Evolutionary conservation across 352 stramenopile genomes (phyloP).

Genomic region (Phytophthora aleatoria): DNA sequence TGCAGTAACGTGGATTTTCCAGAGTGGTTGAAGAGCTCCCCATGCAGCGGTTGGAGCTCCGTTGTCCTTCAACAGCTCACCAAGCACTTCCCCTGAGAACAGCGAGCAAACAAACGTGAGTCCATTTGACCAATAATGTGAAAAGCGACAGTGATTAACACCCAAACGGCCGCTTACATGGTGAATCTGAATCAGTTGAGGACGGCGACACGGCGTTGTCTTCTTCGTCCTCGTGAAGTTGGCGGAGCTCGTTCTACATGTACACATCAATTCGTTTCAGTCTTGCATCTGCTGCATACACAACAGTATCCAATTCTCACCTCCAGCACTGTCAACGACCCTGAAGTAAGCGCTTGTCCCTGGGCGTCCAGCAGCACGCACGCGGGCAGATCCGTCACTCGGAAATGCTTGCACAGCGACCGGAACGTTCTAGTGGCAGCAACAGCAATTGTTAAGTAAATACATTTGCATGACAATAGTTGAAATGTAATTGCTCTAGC

Average conservation of each 20-base stretch:
- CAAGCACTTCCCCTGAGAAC: slow-evolving; percentile 27
- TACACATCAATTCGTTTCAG: slow-evolving; percentile 9
- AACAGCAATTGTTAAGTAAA: background rate
- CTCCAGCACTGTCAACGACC: slow-evolving; percentile 17
- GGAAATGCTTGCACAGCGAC: slow-evolving; percentile 45
- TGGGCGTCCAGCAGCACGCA: slow-evolving; percentile 36
- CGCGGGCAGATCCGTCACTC: slow-evolving; percentile 44
- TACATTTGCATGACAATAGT: background rate
- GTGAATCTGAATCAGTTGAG: background rate
- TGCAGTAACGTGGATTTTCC: slow-evolving; percentile 14
- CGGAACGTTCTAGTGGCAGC: slow-evolving; percentile 37
- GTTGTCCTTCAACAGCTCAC: slow-evolving; percentile 21
- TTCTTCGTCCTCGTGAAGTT: slow-evolving; percentile 10
- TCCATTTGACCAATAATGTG: background rate
- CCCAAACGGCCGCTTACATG: slow-evolving; percentile 16
- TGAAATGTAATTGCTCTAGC: background rate
- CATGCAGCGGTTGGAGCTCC: slow-evolving; percentile 6
- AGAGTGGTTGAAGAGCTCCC: slow-evolving; percentile 26
- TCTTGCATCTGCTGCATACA: background rate
- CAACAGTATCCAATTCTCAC: slow-evolving; percentile 1
- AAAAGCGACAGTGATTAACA: background rate
- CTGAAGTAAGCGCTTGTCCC: slow-evolving; percentile 24
- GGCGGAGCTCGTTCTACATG: slow-evolving; percentile 20
- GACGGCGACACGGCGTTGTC: background rate
- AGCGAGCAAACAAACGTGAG: background rate